phyloP scores from a whole-genome alignment of 208 protist genomes.

The Leishmania martiniquensis region DNA sequence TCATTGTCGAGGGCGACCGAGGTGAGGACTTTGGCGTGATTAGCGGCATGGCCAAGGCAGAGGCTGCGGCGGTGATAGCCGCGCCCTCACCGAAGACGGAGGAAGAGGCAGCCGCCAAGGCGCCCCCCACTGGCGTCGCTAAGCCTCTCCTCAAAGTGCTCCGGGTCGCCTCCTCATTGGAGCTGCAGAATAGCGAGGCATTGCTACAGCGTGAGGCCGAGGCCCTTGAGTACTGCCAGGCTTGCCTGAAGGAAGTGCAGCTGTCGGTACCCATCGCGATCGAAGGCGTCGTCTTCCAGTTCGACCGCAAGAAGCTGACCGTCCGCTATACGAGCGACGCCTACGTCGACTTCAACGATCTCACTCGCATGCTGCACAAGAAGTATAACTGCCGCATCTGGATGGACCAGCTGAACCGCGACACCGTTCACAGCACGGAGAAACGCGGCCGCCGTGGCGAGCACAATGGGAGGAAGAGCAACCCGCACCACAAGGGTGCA shows the following conservation, averaged over 20 bases:
- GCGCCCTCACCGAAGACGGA: conserved; percentile 19
- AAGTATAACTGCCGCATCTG: conserved; percentile 90
- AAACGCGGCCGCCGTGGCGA: conserved; percentile 20
- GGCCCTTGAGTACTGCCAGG: conserved; percentile 62
- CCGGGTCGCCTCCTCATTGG: conserved; percentile 53
- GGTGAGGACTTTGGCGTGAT: conserved; percentile 83
- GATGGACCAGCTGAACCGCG: conserved; percentile 90
- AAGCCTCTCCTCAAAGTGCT: conserved; percentile 42
- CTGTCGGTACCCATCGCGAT: conserved; percentile 69
- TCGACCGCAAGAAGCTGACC: conserved; percentile 90
- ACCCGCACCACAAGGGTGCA: conserved; percentile 10
- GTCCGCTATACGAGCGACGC: conserved; percentile 78
- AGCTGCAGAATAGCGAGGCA: conserved; percentile 44
- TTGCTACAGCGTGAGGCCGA: conserved; percentile 57
- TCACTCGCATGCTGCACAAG: conserved; percentile 74
- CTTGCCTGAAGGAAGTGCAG: conserved; percentile 44
- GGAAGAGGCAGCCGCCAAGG: conserved; percentile 15
- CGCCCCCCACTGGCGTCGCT: background rate
- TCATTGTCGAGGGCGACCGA: conserved; percentile 85
- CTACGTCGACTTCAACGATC: conserved; percentile 83
- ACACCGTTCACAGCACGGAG: conserved; percentile 34
- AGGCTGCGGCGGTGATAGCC: background rate
- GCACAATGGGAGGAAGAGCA: conserved; percentile 17
- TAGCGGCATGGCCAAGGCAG: conserved; percentile 19
- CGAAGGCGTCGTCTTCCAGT: conserved; percentile 82